Evolutionary conservation across 352 stramenopile species (phyloP).

Genomic region (Phytophthora kernoviae): DNA sequence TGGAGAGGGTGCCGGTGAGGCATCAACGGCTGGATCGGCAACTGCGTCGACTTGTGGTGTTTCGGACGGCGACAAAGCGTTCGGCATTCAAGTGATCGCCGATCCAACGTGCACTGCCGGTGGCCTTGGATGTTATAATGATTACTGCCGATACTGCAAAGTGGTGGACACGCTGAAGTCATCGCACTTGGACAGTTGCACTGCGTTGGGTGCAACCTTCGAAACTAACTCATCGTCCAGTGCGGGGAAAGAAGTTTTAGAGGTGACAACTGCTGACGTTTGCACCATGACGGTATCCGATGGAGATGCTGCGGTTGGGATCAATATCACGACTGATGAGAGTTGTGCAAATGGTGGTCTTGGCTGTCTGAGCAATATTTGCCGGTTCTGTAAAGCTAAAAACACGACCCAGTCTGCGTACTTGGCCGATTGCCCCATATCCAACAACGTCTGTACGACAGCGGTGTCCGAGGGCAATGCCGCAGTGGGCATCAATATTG

Average conservation of each 20-base stretch:
- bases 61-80: slow-evolving; percentile 34
- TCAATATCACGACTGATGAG: slow-evolving; percentile 26
- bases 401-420: slow-evolving; percentile 17
- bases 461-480: slow-evolving; percentile 29
- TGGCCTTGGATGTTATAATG: slow-evolving; percentile 48
- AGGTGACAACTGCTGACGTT: not conserved
- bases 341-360: slow-evolving; percentile 26
- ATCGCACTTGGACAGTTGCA: slow-evolving; percentile 31
- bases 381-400: slow-evolving; percentile 34
- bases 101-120: slow-evolving; percentile 34
- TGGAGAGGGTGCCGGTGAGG: not conserved
- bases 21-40: slow-evolving; percentile 24
- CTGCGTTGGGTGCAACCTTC: slow-evolving; percentile 12
- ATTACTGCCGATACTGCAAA: slow-evolving; percentile 52
- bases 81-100: slow-evolving; percentile 35
- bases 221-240: slow-evolving; percentile 3
- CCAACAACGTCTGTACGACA: slow-evolving; percentile 14
- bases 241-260: not conserved
- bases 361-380: slow-evolving; percentile 39
- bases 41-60: slow-evolving; percentile 13
- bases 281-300: slow-evolving; percentile 29
- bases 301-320: slow-evolving; percentile 35
- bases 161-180: slow-evolving; percentile 35
- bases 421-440: slow-evolving; percentile 13
- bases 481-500: slow-evolving; percentile 28